Evolutionary conservation across 495 filamentous ascomycete genomes (phyloP), one percentile per base, ranked within the genome.

Genomic region (Corynascus novoguineensis): DNA sequence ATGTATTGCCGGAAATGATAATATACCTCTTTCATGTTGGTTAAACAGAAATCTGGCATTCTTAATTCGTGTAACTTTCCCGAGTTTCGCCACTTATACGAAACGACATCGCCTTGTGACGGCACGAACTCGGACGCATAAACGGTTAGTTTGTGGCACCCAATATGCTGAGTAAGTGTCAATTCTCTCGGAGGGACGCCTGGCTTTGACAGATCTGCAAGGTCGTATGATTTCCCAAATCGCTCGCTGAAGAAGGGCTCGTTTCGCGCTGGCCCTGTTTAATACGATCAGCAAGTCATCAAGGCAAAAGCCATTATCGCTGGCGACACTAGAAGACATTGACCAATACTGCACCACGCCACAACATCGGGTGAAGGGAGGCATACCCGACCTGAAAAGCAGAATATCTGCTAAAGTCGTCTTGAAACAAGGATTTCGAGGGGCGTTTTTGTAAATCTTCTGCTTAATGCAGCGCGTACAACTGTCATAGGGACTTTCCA

Each of bases 241-340:
- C 67, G 60, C 5, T 29, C 27, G 25, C 59, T 68, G 47, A 62
- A 68, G 5, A 70, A 42, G 12, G 67, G 67, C 31, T 68, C 67
- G 51, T 68, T 70, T 21, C 49, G 19, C 1, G 67, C 65, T 2
- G 67, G 67, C 5, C 67, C 67, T 69, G n/a, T n/a, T n/a, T n/a
- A n/a, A n/a, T n/a, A n/a, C n/a, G n/a, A n/a, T n/a, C n/a, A n/a
- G n/a, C n/a, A n/a, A n/a, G n/a, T n/a, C n/a, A 17, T 14, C n/a
- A 17, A 41, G n/a, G 29, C 29, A 31, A 5, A 21, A 2, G 37
- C 34, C 37, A 41, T n/a, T n/a, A n/a, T n/a, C n/a, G n/a, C n/a
- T n/a, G n/a, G n/a, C n/a, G 17, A 41, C 15, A 8, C 14, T 21
- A 15, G n/a, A 17, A 17, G 37, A n/a, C 1, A 38, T 12, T 37